Base-by-base conservation (phyloP, 441 rosid genomes). In the Arabidopsis hybrid region DNA sequence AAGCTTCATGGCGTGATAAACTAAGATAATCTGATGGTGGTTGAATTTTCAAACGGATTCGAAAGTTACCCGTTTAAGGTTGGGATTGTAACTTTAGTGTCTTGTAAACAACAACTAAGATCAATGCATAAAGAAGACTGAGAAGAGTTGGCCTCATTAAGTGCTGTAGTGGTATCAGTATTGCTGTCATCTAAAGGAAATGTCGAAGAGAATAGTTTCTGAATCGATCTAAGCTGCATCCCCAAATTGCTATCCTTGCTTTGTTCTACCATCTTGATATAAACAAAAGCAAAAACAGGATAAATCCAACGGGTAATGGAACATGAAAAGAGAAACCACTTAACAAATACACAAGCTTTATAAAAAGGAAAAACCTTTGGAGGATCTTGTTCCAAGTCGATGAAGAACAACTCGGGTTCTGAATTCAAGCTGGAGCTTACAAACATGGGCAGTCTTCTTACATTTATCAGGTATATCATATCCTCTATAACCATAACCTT, bases 371-470 rank as follows among this genome's bases (percentile, higher is more conserved):
- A 56, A 53, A 95, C 99, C 96, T 89, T 77, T 53, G 92, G 95
- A 80, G 99, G 99, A 80, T 95, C 97, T 63, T 87, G 85, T 74
- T 91, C 97, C 61, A 92, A 79, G 79, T 92, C 85, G 68, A 95
- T 86, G 12, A 89, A 86, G 73, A 78, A 78, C 69, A 88, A 69
- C 42, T 79, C 85, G 5, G 79, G 80, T 71, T 88, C 86, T 47
- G 79, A 79, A 70, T 68, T 84, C 83, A 95, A 81, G 85, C 95
- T 89, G 58, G 85, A 82, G 11, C 61, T 77, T 12, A 83, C 90
- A 76, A 78, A 81, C 79, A 87, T 78, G 3, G 90, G 85, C 7
- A 92, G 78, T 56, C 71, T 88, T 80, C 75, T 85, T 29, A 74
- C 78, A 69, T 92, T 92, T 47, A 88, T 75, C 85, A 95, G 73